Conservation (phyloP, 371 early-diverging fungal species). For the Mortierella sp. region DNA sequence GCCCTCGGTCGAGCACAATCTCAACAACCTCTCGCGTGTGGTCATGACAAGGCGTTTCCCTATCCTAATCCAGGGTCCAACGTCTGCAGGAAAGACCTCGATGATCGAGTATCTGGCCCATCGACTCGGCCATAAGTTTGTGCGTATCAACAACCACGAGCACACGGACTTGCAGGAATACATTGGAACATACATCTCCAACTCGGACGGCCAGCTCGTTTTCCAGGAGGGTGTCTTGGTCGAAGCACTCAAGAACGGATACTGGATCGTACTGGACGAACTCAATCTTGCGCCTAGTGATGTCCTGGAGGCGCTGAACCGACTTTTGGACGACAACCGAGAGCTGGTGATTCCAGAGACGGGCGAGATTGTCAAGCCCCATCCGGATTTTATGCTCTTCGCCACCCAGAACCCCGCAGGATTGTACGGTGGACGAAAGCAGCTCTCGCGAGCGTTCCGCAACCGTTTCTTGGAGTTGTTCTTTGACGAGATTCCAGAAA, state of each 20-base stretch:
- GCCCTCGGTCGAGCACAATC: constrained; percentile 84
- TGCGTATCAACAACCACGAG: constrained; percentile 99
- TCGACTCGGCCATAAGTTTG: constrained; percentile 91
- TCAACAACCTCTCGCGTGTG: constrained; percentile 92
- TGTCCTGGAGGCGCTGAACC: constrained; percentile 99
- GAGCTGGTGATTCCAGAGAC: constrained; percentile 98
- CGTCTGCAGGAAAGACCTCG: constrained; percentile 99
- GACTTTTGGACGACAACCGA: constrained; percentile 99
- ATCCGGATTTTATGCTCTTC: constrained; percentile 98
- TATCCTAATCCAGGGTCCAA: constrained; percentile 99
- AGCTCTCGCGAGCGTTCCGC: constrained; percentile 98
- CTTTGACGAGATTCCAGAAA: constrained; percentile 94
- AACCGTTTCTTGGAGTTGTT: constrained; percentile 99
- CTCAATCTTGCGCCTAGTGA: constrained; percentile 99
- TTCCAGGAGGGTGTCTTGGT: constrained; percentile 99
- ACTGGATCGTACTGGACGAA: constrained; percentile 99
- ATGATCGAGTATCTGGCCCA: constrained; percentile 99
- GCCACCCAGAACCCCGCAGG: constrained; percentile 99
- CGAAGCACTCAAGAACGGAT: constrained; percentile 95
- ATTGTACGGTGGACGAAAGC: constrained; percentile 98
- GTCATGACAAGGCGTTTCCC: constrained; percentile 94
- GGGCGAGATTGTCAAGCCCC: constrained; percentile 94
- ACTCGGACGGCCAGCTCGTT: constrained; percentile 83
- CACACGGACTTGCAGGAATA: constrained; percentile 99
- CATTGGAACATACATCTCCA: constrained; percentile 92